phyloP scores from a whole-genome alignment of 805 yeast species.

The Nakazawaea pomicola region DNA sequence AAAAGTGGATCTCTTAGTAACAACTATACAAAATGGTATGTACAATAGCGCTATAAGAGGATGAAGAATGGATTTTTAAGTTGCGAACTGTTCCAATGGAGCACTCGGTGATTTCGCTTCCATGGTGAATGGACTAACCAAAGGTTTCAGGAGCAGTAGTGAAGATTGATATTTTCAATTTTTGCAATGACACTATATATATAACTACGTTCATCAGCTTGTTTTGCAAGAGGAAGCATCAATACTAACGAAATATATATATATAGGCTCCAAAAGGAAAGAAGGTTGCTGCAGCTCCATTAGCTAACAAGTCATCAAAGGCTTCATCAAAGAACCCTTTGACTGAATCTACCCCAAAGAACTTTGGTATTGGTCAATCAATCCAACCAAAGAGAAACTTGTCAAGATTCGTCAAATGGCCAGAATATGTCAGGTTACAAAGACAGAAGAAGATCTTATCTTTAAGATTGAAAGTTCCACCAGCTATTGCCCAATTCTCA shows the following conservation, averaged over 20 bases:
- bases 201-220: neutral
- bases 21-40: conserved; percentile 9
- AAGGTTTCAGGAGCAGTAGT: conserved; percentile 6
- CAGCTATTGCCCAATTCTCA: conserved; percentile 96
- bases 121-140: too few species aligned
- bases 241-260: neutral
- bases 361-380: conserved; percentile 95
- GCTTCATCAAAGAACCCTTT: conserved; percentile 69
- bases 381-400: conserved; percentile 95
- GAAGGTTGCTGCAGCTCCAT: conserved; percentile 99
- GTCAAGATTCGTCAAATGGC: conserved; percentile 98
- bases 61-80: too few species aligned
- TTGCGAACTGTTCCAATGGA: too few species aligned
- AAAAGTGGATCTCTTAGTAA: neutral
- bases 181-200: conserved; percentile 9
- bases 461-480: conserved; percentile 98
- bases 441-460: conserved; percentile 97
- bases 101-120: too few species aligned
- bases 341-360: conserved; percentile 84
- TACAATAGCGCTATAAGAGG: neutral
- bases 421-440: conserved; percentile 96
- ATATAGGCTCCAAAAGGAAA: conserved; percentile 25
- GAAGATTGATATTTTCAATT: neutral
- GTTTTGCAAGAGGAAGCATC: too few species aligned
- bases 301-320: conserved; percentile 67